Evolutionary conservation across 371 early-diverging fungal genomes (phyloP).

Genomic region (Lichtheimia ornata): DNA sequence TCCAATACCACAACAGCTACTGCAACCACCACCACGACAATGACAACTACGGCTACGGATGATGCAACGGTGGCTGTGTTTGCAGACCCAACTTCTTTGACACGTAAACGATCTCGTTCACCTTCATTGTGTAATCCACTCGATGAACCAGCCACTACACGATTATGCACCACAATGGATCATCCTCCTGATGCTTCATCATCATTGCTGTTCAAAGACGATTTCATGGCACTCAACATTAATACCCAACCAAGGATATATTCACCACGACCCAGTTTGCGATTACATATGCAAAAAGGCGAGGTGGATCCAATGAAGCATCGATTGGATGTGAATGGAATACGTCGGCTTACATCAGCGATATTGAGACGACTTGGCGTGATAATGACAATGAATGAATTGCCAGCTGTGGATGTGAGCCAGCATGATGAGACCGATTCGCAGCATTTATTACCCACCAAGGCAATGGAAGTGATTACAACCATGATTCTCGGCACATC

Average conservation of each 20-base stretch:
- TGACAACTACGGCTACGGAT: neutral
- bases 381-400: slow-evolving; percentile 28
- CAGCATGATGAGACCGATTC: slow-evolving; percentile 33
- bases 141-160: too few relatives aligned
- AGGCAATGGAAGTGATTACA: slow-evolving; percentile 47
- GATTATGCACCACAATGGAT: too few relatives aligned
- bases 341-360: slow-evolving; percentile 34
- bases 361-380: slow-evolving; percentile 37
- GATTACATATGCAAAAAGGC: slow-evolving; percentile 23
- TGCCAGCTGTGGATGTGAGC: slow-evolving; percentile 32
- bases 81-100: too few relatives aligned
- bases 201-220: too few relatives aligned
- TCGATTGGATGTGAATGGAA: slow-evolving; percentile 32
- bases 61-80: too few relatives aligned
- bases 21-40: neutral
- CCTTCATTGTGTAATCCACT: slow-evolving; percentile 7
- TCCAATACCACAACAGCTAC: neutral
- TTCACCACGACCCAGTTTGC: slow-evolving; percentile 8
- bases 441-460: slow-evolving; percentile 39
- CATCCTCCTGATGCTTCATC: too few relatives aligned
- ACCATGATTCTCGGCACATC: slow-evolving; percentile 50
- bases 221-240: too few relatives aligned
- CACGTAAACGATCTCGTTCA: slow-evolving; percentile 20
- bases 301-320: slow-evolving; percentile 39
- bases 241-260: neutral